Base-by-base conservation (phyloP, 257 asterid species). In the Nicotiana undulata region DNA sequence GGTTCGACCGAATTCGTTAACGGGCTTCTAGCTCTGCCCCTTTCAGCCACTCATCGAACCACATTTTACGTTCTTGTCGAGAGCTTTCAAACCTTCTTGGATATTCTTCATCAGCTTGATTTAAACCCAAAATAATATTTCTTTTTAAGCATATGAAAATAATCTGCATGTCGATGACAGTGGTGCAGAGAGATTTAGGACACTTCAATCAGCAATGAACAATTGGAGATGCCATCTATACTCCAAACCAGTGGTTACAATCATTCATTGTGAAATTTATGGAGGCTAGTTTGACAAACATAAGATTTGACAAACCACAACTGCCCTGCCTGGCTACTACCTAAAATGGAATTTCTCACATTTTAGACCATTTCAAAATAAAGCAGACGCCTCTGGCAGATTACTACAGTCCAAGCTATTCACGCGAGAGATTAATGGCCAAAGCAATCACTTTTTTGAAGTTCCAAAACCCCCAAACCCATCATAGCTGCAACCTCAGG, bases 401-500 rank as follows among this genome's bases (percentile, higher is more conserved):
- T 72, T 24, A 72, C 77, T 58, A 67, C 80, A 68, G 74, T 58
- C 26, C 51, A 60, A 46, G 80, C 55, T 20, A 26, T 81, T 24
- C 70, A 59, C 3, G 1, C 11, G 37, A 20, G 44, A 20, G 24
- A 56, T 20, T 16, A 10, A 56, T 24, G 34, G n/a, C 58, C 61
- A 52, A 44, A 24, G 34, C 6, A 1, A 78, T 92, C 91, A 95
- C 85, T 95, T 93, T 80, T 95, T 95, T 34, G 97, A 89, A 5
- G 99, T 82, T 44, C 93, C 79, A 66, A 95, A 95, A 79, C 99
- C 99, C 77, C 98, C 99, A 61, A 95, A 95, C 99, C 99, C 99
- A 95, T 95, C 97, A 91, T 84, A 60, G 97, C 94, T 20, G 99
- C 97, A 77, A 95, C 89, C 61, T 95, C 99, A 24, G 98, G 90